Evolutionary conservation across 345 rosid species (phyloP), one percentile per base, ranked within the genome.

Genomic region (Eucalyptus regnans): DNA sequence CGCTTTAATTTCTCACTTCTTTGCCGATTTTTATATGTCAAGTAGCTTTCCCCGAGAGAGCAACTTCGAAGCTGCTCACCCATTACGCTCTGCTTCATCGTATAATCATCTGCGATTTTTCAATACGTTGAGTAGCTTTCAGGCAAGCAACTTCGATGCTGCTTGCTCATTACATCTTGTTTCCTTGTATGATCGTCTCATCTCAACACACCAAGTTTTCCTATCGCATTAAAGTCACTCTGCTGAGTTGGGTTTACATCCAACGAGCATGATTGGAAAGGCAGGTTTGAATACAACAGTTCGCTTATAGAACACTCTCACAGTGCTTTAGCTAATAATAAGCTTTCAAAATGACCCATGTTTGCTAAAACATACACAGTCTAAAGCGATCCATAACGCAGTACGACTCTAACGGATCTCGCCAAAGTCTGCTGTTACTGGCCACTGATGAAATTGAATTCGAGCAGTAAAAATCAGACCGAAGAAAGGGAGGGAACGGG

Each of bases 301-400:
- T 71, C 20, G 81, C 1, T 9, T 71, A 71, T 5, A 37, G 81
- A 18, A 71, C 81, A 71, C 46, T 71, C 81, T 71, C 81, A 14
- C 11, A 9, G 46, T 33, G 14, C 81, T 37, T 5, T 0, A 18
- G 81, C 81, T 9, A 4, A 17, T 71, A 18, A 71, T 1, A 37
- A 71, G 44, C 81, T 71, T 18, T 71, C 14, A 10, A 71, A 37
- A 37, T 9, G 46, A 71, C 46, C 46, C 25, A 1, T 48, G 51
- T 87, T 64, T 87, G 56, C 84, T 87, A 48, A 48, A n/a, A 51
- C 22, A 87, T 41, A 79, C n/a, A 48, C 31, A 58, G n/a, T 54
- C 46, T 9, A 1, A 12, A 86, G 52, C 52, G 0, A 50, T 50
- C 52, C 52, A 50, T 0, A 50, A 50, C 6, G 0, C 52, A 50